Evolutionary conservation across 192 early-diverging fungal species (phyloP), one percentile per base, ranked within the genome.

Genomic region (Chytriomyces sp.): DNA sequence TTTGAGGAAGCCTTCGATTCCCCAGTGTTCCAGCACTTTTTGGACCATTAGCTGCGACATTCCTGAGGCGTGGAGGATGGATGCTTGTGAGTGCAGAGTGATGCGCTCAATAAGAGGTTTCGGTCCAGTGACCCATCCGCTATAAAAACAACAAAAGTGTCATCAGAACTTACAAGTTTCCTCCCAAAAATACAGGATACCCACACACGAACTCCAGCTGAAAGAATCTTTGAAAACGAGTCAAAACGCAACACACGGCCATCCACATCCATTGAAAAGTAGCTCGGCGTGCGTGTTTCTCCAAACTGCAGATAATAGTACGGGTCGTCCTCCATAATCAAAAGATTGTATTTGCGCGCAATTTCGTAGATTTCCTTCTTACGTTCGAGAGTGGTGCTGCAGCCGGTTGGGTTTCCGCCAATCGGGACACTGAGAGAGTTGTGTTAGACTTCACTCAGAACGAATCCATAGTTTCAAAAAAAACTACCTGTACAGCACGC

Each of bases 301-400:
- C 61, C 69, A 75, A 88, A 89, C 71, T 87, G 95, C 45, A 98
- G 80, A 66, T 94, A 97, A 74, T 94, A 97, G 79, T 98, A 98
- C 18, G 97, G 96, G 80, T 97, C 97, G 75, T 98, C 97, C 79
- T 98, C 97, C 35, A 97, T 82, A 43, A 98, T 93, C 18, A 98
- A 82, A 64, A 98, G 70, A 61, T 94, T 83, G 80, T 93, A 92
- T 72, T 90, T 85, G 62, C 86, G 85, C 7, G 91, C 91, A 48
- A 97, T 85, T 28, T 84, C 84, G 73, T 97, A 97, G 18, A 98
- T 87, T 13, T 86, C 84, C 47, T 84, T 89, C 67, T 93, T 95
- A 47, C 97, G 90, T 61, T 90, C 90, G 16, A 90, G 65, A 7
- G 92, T 88, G 64, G 94, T 92, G 69, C 89, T 93, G n/a, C 86